Evolutionary conservation across 352 stramenopile genomes (phyloP), one percentile per base, ranked within the genome.

Genomic region (Phytophthora cryptogea): DNA sequence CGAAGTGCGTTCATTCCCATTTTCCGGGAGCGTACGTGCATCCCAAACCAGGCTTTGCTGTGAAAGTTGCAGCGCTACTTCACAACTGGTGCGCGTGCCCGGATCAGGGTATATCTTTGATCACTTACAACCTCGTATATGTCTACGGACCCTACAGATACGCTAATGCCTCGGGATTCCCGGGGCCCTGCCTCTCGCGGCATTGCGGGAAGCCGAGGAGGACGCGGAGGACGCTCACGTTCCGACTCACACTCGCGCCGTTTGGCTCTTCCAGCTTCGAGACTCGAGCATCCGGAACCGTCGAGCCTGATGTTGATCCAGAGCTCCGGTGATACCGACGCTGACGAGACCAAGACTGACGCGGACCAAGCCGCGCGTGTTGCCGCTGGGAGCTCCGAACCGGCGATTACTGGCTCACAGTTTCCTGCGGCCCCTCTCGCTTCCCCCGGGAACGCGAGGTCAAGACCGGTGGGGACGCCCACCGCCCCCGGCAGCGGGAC

Each of bases 171-270:
- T 8, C 45, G 30, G 30, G 45, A 40, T 3, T 41, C 31, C 45
- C 45, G 42, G 13, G 10, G 23, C 42, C 26, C 42, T n/a, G 23
- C 42, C 42, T 49, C 42, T 49, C 42, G 27, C 42, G 11, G 42
- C 8, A 36, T 0, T 36, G 26, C 27, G 42, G 36, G 42, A 20
- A 26, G 42, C 42, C 42, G 42, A 49, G 17, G 8, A 2, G 42
- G 42, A 35, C 42, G 13, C 26, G 42, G 42, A 27, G 42, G 42
- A 36, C 42, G 42, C 42, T 27, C 42, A 11, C 23, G 42, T 14
- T 23, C 20, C 1, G 20, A 23, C 42, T 49, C 9, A 10, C 36
- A 49, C 26, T 11, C 13, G 5, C 23, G 7, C 42, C 42, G 13
- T 11, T 35, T 49, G 42, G 27, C 27, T 36, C 23, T 36, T 8